These are phyloP conservation scores for Inosperma sp. DNA, from an alignment of 768 basidiomycete species.

Conservation along the genomic window DNA sequence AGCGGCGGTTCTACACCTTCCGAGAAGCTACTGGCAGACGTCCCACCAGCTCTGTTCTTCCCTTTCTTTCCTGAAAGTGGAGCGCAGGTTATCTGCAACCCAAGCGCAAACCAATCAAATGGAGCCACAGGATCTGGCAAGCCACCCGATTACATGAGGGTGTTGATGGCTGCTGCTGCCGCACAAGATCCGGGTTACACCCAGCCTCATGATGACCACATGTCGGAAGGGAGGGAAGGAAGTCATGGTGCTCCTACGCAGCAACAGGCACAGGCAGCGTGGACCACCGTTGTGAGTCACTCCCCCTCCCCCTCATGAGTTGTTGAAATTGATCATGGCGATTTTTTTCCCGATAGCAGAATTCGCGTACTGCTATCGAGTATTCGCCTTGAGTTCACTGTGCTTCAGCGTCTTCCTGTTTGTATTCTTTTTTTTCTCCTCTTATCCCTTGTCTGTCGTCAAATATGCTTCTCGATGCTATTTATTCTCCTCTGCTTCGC, in stretches of 20 bases:
- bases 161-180: slow-evolving; percentile 56
- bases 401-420: no score
- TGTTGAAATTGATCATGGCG: no score
- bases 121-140: slow-evolving; percentile 6
- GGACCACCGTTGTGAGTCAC: slow-evolving; percentile 13
- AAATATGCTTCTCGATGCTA: no score
- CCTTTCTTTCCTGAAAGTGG: slow-evolving; percentile 66
- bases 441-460: no score
- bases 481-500: no score
- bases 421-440: no score
- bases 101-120: slow-evolving; percentile 11
- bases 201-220: slow-evolving; percentile 56
- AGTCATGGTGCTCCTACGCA: slow-evolving; percentile 24
- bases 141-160: slow-evolving; percentile 43
- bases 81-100: slow-evolving; percentile 15
- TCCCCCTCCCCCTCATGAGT: background rate
- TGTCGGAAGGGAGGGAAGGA: slow-evolving; percentile 61
- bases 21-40: slow-evolving; percentile 52
- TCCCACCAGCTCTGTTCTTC: slow-evolving; percentile 69
- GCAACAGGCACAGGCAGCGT: slow-evolving; percentile 22
- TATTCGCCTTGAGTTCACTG: no score
- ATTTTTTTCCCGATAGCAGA: no score
- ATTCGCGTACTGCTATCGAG: no score
- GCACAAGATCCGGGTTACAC: slow-evolving; percentile 52
- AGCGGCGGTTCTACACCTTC: slow-evolving; percentile 37